Evolutionary conservation across 2,329 filamentous ascomycete genomes (phyloP).

Genomic region (Blastomyces parvus): DNA sequence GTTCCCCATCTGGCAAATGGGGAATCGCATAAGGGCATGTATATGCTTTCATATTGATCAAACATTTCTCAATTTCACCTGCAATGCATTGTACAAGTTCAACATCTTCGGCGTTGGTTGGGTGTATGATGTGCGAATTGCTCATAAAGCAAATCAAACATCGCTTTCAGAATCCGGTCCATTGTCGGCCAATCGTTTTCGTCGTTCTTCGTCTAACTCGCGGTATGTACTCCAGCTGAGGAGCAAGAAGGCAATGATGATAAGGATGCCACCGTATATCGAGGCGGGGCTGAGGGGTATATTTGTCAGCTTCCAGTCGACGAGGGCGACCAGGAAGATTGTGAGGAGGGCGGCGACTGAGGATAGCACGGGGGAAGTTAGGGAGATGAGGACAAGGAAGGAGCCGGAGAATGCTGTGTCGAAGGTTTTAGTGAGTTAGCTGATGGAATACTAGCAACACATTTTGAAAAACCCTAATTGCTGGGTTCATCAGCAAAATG

Average conservation of each 20-base stretch:
- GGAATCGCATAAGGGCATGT: neutral
- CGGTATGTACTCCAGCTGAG: slow-evolving; percentile 85
- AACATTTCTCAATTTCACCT: neutral
- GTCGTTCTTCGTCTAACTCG: slow-evolving; percentile 79
- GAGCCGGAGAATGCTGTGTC: slow-evolving; percentile 67
- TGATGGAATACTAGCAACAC: slow-evolving; percentile 9
- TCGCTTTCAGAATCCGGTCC: slow-evolving; percentile 36
- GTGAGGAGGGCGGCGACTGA: slow-evolving; percentile 89
- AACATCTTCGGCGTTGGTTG: neutral
- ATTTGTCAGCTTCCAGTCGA: slow-evolving; percentile 79
- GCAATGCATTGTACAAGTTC: neutral
- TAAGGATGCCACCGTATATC: slow-evolving; percentile 71
- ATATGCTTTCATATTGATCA: neutral
- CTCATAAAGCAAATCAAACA: slow-evolving; percentile 15
- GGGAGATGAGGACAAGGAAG: slow-evolving; percentile 83
- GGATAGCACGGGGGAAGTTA: slow-evolving; percentile 85
- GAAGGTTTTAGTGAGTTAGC: neutral
- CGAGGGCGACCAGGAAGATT: slow-evolving; percentile 90
- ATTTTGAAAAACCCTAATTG: neutral
- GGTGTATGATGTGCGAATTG: neutral
- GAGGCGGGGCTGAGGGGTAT: slow-evolving; percentile 64
- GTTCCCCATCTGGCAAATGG: neutral
- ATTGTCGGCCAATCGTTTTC: slow-evolving; percentile 43
- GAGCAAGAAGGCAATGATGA: slow-evolving; percentile 78
- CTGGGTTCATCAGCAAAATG: neutral